phyloP scores from a whole-genome alignment of 1,284 basidiomycete genomes.

The Volvariella surrecta region DNA sequence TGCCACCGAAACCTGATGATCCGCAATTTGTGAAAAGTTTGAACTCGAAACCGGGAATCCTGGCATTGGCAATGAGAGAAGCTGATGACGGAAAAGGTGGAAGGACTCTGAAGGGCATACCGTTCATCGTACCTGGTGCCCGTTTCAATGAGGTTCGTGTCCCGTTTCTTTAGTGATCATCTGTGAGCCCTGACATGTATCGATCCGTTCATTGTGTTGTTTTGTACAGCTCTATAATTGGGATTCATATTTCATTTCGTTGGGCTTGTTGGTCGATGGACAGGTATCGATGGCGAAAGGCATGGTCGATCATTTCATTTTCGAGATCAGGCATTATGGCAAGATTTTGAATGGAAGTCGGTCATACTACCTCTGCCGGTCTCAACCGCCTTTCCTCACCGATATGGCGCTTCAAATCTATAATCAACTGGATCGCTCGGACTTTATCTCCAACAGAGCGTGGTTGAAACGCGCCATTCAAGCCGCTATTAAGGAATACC shows the following conservation, averaged over 20 bases:
- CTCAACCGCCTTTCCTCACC: constrained; percentile 97
- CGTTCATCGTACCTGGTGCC: constrained; percentile 96
- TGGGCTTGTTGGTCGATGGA: constrained; percentile 92
- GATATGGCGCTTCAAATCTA: constrained; percentile 98
- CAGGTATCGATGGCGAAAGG: constrained; percentile 91
- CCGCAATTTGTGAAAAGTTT: constrained; percentile 87
- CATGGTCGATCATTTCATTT: constrained; percentile 98
- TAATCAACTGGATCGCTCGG: constrained; percentile 85
- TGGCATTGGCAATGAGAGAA: constrained; percentile 94
- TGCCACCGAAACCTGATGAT: constrained; percentile 82
- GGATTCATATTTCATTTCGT: constrained; percentile 92
- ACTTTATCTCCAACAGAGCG: constrained; percentile 73
- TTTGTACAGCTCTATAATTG: constrained; percentile 70
- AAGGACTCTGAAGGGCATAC: constrained; percentile 83
- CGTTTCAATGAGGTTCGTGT: constrained; percentile 89
- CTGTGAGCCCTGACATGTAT: neutral
- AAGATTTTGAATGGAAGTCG: constrained; percentile 79
- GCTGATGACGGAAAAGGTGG: constrained; percentile 73
- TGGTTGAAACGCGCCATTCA: constrained; percentile 96
- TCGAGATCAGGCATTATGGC: constrained; percentile 97
- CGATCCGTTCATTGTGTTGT: neutral
- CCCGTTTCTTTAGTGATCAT: constrained; percentile 4
- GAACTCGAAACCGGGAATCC: constrained; percentile 88
- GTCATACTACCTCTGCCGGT: constrained; percentile 89
- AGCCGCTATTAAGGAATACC: constrained; percentile 98